Base-by-base conservation (phyloP, 2,329 filamentous ascomycete species). In the Ophiostoma ulmi region DNA sequence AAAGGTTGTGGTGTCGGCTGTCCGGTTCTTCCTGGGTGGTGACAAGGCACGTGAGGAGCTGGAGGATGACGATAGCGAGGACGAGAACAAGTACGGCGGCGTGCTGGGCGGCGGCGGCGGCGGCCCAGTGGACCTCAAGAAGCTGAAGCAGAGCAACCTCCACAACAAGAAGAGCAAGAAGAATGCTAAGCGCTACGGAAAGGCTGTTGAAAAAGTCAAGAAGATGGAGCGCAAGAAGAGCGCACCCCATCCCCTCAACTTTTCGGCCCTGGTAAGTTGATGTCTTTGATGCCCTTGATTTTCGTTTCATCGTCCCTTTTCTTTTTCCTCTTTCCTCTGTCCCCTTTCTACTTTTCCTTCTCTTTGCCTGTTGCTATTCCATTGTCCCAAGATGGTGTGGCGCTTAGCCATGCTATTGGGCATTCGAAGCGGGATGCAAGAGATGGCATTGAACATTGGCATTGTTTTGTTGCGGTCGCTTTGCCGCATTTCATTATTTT, bases 131-230 rank as follows among this genome's bases (percentile, higher is more conserved):
- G 93, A 98, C 78, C 86, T 99, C 75, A 88, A 86, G 72, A 91
- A 92, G 79, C 81, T 98, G 71, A 90, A 90, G 78, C 94, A 97
- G 79, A 91, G 95, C 79, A 86, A 89, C 38, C 91, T 89, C 63
- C 96, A 98, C 82, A 98, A 97, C 84, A 99, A 98, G 82, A 99
- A 98, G 84, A 91, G 89, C 20, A 94, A 91, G 79, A 98, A 98
- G 84, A 90, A 92, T 75, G 87, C 90, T 69, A 91, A 90, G 76
- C 86, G 88, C 41, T 87, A 97, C 69, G 91, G 91, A 71, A 92
- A 89, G 78, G 95, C 95, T 0, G 86, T 93, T 3, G 87, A 89
- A n/a, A 92, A 90, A 74, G 86, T 97, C 58, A 96, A 93, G 82
- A 89, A 85, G 77, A 88, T 90, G 77, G 92, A 97, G 78, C 89